Percentiles rank a stretch among this genome's conserved stretches.
These are phyloP conservation scores for Puccinia coronata DNA, from an alignment of 1,284 basidiomycete genomes.

Conservation along the genomic window DNA sequence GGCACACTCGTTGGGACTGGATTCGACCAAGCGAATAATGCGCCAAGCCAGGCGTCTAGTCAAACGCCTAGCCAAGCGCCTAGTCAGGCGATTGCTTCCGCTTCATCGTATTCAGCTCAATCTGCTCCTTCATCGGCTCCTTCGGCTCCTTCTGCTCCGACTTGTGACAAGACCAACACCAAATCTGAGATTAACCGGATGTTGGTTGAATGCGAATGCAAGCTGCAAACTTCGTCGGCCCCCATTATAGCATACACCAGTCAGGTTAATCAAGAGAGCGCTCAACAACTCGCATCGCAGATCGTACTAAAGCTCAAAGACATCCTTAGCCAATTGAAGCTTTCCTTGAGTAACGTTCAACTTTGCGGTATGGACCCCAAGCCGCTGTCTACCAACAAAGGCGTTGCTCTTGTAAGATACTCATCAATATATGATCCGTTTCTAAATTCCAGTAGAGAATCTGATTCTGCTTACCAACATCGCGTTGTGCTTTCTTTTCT, in stretches of 20 bases:
- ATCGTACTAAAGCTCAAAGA: neutral
- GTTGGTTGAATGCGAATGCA: neutral
- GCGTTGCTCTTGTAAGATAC: neutral
- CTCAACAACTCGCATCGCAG: neutral
- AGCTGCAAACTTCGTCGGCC: neutral
- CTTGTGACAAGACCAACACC: conserved; percentile 8
- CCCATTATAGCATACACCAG: neutral
- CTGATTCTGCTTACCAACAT: too few species aligned
- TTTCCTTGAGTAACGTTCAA: neutral
- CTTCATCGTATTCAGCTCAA: too few species aligned
- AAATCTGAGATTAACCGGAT: conserved; percentile 9
- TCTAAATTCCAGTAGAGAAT: too few species aligned
- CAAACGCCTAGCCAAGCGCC: too few species aligned
- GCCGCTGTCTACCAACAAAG: neutral
- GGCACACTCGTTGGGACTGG: too few species aligned
- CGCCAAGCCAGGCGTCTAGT: too few species aligned
- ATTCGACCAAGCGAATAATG: too few species aligned
- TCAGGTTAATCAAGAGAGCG: neutral
- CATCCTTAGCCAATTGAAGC: neutral
- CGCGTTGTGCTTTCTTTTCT: too few species aligned
- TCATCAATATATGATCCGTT: too few species aligned
- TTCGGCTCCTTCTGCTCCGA: neutral
- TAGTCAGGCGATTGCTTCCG: too few species aligned
- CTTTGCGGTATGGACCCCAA: conserved; percentile 1
- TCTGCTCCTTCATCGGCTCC: too few species aligned